Evolutionary conservation across 495 filamentous ascomycete species (phyloP), one percentile per base, ranked within the genome.

Genomic region (Staphylotrichum tortipilum): DNA sequence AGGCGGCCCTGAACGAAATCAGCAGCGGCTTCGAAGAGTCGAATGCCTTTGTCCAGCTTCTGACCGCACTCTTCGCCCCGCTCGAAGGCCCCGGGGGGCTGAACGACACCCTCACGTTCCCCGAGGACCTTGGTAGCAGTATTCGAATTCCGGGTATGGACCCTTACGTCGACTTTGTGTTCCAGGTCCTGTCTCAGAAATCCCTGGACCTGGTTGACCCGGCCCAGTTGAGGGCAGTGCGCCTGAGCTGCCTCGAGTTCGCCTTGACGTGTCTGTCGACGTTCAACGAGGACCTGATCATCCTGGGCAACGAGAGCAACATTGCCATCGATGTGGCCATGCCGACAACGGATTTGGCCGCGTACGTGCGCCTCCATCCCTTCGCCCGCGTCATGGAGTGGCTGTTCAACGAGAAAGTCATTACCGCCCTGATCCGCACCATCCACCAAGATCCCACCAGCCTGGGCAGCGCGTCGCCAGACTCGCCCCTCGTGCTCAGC

Each of bases 351-450:
- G 83, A 81, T 17, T 67, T 97, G 22, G 73, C 79, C 39, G 73
- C 74, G 14, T 99, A 99, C 57, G 77, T 88, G 47, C 78, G 81
- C 6, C 75, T 95, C 21, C 92, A 99, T 68, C 89, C 92, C 8
- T 96, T 95, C 57, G 81, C 85, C 17, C 80, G 92, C 31, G 86
- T 89, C 19, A 92, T 95, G 81, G 94, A 97, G 63, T 97, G 94
- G 87, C 76, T 97, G 64, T 95, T 94, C 62, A 95, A 94, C 57
- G 87, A 92, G 55, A 88, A 86, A 53, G 88, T 95, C 21, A 76
- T 95, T 47, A 76, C 76, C 53, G 79, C 81, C 18, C 65, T 99
- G 12, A 89, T 95, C 60, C 73, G 80, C 43, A 79, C 82, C 11
- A 79, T 89, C 31, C 80, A 87, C 46, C 80, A 90, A 60, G 78